Evolutionary conservation across 2,329 filamentous ascomycete species (phyloP).

Genomic region (Paracorniculantispora psalliotae): DNA sequence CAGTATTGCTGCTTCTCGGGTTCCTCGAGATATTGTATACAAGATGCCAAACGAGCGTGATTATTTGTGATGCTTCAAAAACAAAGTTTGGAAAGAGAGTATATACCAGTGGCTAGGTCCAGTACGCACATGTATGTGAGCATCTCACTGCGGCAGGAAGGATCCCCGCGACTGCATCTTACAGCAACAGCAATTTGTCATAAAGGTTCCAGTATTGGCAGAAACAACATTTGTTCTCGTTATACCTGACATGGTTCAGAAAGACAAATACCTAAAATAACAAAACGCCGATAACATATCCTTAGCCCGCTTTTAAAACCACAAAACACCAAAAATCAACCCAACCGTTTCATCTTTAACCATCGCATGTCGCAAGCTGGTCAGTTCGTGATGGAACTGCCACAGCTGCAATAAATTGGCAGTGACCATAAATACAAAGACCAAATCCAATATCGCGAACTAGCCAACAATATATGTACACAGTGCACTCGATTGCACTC

Average conservation of each 20-base stretch:
- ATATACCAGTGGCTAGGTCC: too few relatives aligned
- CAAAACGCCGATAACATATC: constrained; percentile 7
- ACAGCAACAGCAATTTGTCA: background rate
- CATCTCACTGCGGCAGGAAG: background rate
- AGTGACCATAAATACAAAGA: background rate
- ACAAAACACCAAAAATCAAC: background rate
- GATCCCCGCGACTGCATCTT: background rate
- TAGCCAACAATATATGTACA: constrained; percentile 11
- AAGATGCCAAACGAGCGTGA: background rate
- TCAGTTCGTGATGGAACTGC: background rate
- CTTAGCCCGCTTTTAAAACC: constrained; percentile 7
- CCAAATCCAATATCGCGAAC: constrained; percentile 1
- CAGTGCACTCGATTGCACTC: background rate
- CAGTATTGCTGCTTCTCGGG: background rate
- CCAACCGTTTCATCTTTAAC: background rate
- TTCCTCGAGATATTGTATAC: background rate
- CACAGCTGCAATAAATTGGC: background rate
- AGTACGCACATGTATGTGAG: background rate
- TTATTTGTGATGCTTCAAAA: too few relatives aligned
- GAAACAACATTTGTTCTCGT: background rate
- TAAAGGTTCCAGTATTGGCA: background rate
- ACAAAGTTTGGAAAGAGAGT: too few relatives aligned
- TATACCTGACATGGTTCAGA: background rate
- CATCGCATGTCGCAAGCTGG: background rate
- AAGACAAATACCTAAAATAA: background rate